Base-by-base conservation (phyloP, 1,139 yeast species). In the Trichomonascaceae sp. region DNA sequence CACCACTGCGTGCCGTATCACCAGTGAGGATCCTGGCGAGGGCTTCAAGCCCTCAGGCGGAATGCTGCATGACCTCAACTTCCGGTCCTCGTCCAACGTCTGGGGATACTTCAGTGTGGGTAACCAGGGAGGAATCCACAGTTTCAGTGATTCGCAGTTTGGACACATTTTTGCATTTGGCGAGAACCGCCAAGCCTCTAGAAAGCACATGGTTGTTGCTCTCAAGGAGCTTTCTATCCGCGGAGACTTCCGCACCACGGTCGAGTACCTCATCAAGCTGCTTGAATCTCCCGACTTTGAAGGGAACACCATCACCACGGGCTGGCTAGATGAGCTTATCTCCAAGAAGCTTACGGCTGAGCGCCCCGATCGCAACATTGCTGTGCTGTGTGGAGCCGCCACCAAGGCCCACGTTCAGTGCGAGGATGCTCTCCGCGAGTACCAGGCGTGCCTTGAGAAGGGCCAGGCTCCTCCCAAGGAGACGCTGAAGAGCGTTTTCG, bases 41-140 rank as follows among this genome's bases (percentile, higher is more conserved):
- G 98, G 98, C 32, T 89, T 89, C 70, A 89, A 89, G 61, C 98
- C 98, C 39, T 82, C 95, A 33, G 93, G 95, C 54, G 98, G 98
- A 66, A 75, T 87, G 40, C 70, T 89, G 62, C 95, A 85, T 50
- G 98, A 89, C 57, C 73, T 89, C 56, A 92, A 89, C 59, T 89
- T 89, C 69, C 74, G 97, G 59, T 89, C 98, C 3, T 79, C 93
- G 28, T 84, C 96, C 15, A 89, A 89, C 51, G 98, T 89, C 33
- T 89, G 98, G 98, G 98, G 98, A 66, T 89, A 89, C 60, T 89
- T 89, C 71, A 82, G 95, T 13, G 97, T 89, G 37, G 87, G 93
- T 50, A 85, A 82, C 60, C 92, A 84, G 59, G 93, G 97, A 43
- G 89, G 95, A 36, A 92, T 89, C 53, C 98, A 89, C 63, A 85